Base-by-base conservation (phyloP, 352 stramenopile genomes). In the Phytophthora multivora region DNA sequence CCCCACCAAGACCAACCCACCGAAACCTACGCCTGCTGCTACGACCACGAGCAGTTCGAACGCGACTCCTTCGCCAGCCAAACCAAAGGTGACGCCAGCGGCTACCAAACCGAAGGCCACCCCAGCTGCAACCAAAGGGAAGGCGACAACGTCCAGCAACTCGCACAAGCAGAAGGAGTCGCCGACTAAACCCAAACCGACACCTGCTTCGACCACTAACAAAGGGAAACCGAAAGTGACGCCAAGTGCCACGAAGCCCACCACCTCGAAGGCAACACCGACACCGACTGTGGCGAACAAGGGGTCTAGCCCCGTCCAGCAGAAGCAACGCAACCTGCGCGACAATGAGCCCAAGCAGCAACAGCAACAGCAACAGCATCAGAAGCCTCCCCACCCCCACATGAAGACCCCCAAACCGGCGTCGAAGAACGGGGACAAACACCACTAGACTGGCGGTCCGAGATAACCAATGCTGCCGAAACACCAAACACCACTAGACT, bases 1-100 rank as follows among this genome's bases (percentile, higher is more conserved):
- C 23, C 60, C 60, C 0, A 70, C 54, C 18, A 69, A 48, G 26
- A 40, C 25, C 2, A 38, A 18, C 19, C 51, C 33, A 12, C 51
- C 51, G 2, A 63, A 48, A 16, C 13, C 19, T 5, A 69, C 54
- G 4, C 54, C 46, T 12, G 52, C 52, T 10, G n/a, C 39, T 11
- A 62, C 59, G 10, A 56, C 25, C 12, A 42, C 46, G 13, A 39
- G 10, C 41, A 21, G 23, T 35, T 21, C 31, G 8, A 66, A 38
- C 18, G 40, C 19, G 16, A 51, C 50, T 30, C 15, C 38, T 21
- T 38, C 25, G 2, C 9, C 46, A 6, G 36, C 36, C 5, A 63
- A 58, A 10, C 41, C 41, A 1, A 45, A 42, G 33, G 12, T 6
- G 10, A 38, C 28, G 5, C 6, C 25, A n/a, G 10, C 43, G 9